Base-by-base conservation (phyloP, 495 filamentous ascomycete genomes). In the Trypethelium eluteriae region DNA sequence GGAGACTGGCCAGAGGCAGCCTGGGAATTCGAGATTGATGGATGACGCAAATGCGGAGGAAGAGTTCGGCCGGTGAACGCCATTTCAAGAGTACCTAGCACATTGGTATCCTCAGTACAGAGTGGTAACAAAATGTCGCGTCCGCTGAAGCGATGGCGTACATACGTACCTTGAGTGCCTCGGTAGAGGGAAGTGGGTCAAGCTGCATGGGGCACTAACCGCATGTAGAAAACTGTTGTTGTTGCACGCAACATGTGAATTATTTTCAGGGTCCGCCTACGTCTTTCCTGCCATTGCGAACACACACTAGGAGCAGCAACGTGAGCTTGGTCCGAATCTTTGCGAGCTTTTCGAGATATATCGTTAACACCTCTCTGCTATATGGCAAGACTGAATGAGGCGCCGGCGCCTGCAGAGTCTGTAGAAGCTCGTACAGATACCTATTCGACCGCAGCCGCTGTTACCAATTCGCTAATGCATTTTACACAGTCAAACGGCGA, bases 331-430 rank as follows among this genome's bases (percentile, higher is more conserved):
- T 18, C 2, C 10, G 3, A 6, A 10, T 36, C 25, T 36, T 36
- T 59, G 53, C 5, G 18, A 59, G 10, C 2, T 10, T 36, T 7
- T 36, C 32, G 10, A 34, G 25, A 36, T 5, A 59, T 59, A 59
- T 59, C 53, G n/a, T 59, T 59, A 59, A 36, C 32, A 59, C 36
- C 70, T 72, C 64, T 68, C 46, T 78, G 76, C 71, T 74, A 73
- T 68, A 96, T 98, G 93, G 93, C 93, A 75, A 84, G 93, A 75
- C 83, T 98, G 73, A 97, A 97, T 80, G 94, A 97, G 76, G 82
- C 84, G 71, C 80, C 82, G 57, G 72, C 81, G 62, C 80, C 86
- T 38, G 73, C 81, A 64, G 93, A 96, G 76, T 88, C 83, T 46
- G 77, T 96, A 69, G 93, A 96, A 68, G 85, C 85, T 68, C 80